Evolutionary conservation across 768 basidiomycete genomes (phyloP).

Genomic region (Clitopilus passeckerianus): DNA sequence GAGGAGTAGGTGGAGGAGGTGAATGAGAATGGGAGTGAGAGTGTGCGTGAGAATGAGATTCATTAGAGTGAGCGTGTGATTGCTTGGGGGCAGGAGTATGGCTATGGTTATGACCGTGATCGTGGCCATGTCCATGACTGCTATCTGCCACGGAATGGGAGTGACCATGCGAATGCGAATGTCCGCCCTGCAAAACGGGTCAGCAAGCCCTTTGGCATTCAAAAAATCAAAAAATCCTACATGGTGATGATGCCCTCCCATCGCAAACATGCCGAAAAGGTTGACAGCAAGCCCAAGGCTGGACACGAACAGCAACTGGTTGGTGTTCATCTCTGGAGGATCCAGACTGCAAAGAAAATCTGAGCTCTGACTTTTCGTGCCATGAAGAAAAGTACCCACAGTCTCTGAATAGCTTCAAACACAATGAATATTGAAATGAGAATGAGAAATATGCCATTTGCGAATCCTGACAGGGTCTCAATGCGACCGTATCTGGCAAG

Average conservation of each 20-base stretch:
- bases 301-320: slow-evolving; percentile 86
- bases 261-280: slow-evolving; percentile 97
- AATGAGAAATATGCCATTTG: slow-evolving; percentile 92
- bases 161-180: slow-evolving; percentile 1
- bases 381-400: slow-evolving; percentile 43
- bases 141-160: slow-evolving; percentile 34
- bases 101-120: slow-evolving; percentile 7
- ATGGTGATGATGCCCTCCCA: slow-evolving; percentile 92
- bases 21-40: slow-evolving; percentile 22
- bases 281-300: slow-evolving; percentile 89
- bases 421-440: slow-evolving; percentile 97
- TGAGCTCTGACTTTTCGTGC: neutral
- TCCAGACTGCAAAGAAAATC: slow-evolving; percentile 50
- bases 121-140: slow-evolving; percentile 24
- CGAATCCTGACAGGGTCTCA: slow-evolving; percentile 96
- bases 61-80: slow-evolving; percentile 13
- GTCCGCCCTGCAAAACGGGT: slow-evolving; percentile 38
- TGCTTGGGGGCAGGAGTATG: slow-evolving; percentile 8
- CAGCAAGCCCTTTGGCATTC: neutral
- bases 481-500: slow-evolving; percentile 81
- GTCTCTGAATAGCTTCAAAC: slow-evolving; percentile 93
- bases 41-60: slow-evolving; percentile 21
- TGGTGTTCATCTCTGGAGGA: slow-evolving; percentile 97
- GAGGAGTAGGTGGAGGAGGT: slow-evolving; percentile 3
- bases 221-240: slow-evolving; percentile 31